phyloP scores from a whole-genome alignment of 2,329 filamentous ascomycete genomes.

The Fusarium pseudograminearum region DNA sequence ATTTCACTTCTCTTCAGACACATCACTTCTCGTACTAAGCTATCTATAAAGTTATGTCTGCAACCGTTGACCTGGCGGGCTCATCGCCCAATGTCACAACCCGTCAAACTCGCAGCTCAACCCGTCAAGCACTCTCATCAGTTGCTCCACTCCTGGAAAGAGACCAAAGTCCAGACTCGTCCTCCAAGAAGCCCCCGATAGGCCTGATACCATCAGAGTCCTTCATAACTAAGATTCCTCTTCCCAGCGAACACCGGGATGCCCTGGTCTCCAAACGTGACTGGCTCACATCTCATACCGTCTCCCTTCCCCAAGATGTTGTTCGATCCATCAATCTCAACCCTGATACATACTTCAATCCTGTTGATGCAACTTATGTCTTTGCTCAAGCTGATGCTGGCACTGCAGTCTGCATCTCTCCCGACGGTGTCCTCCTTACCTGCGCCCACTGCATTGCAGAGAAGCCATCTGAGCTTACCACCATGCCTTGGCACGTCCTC shows the following conservation, averaged over 20 bases:
- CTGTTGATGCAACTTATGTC: slow-evolving; percentile 53
- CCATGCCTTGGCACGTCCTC: slow-evolving; percentile 53
- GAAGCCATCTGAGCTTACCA: slow-evolving; percentile 49
- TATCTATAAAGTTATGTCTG: slow-evolving; percentile 9
- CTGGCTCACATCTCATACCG: slow-evolving; percentile 39
- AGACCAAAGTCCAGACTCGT: background rate
- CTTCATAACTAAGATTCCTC: background rate
- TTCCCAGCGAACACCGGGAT: slow-evolving; percentile 4
- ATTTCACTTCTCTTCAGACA: too few species aligned
- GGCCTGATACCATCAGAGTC: background rate
- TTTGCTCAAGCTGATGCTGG: slow-evolving; percentile 64
- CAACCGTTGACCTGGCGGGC: background rate
- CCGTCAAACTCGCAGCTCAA: slow-evolving; percentile 34
- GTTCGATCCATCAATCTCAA: background rate
- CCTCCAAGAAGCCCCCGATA: slow-evolving; percentile 14
- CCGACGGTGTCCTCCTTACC: slow-evolving; percentile 59
- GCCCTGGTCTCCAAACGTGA: slow-evolving; percentile 26
- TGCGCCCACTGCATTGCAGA: slow-evolving; percentile 66
- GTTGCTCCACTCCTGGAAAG: background rate
- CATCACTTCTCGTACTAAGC: background rate
- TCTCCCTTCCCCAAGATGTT: slow-evolving; percentile 31
- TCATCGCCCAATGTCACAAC: background rate
- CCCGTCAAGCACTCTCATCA: slow-evolving; percentile 8
- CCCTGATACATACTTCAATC: slow-evolving; percentile 10
- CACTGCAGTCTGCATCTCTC: slow-evolving; percentile 62